Conservation (phyloP, 441 rosid genomes). For the Populus hybrid region DNA sequence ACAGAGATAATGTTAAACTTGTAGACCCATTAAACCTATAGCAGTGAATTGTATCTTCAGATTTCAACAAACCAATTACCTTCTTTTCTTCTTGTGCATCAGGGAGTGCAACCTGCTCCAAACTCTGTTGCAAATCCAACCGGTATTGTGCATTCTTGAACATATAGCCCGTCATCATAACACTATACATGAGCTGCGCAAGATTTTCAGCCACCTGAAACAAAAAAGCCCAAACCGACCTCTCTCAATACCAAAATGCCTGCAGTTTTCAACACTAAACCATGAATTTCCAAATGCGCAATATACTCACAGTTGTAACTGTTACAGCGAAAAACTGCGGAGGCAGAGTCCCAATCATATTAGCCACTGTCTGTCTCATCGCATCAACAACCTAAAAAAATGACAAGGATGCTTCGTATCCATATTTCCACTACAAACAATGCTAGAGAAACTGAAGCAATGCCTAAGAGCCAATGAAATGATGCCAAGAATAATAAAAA, state of each 20-base stretch:
- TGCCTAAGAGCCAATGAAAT: not conserved
- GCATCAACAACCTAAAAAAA: slow-evolving; percentile 78
- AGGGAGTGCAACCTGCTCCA: slow-evolving; percentile 87
- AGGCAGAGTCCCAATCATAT: slow-evolving; percentile 91
- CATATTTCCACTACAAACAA: slow-evolving; percentile 5
- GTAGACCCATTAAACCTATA: not conserved
- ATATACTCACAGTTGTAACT: slow-evolving; percentile 68
- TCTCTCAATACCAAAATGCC: slow-evolving; percentile 2
- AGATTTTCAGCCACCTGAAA: slow-evolving; percentile 95
- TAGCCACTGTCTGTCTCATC: slow-evolving; percentile 88
- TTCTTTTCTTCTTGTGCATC: slow-evolving; percentile 65
- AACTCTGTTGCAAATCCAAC: slow-evolving; percentile 84
- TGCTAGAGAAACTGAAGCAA: not conserved
- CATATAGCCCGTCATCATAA: slow-evolving; percentile 98
- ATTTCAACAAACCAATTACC: not conserved
- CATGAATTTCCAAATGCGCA: not conserved
- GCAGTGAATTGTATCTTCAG: not conserved
- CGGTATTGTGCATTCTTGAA: slow-evolving; percentile 92
- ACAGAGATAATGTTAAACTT: not conserved
- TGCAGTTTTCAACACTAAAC: not conserved
- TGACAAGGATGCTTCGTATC: not conserved
- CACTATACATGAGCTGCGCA: slow-evolving; percentile 94
- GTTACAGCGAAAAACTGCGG: slow-evolving; percentile 83
- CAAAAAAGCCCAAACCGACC: slow-evolving; percentile 13
- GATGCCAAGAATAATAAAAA: not conserved